Evolutionary conservation across 306 rosid genomes (phyloP).

Genomic region (Quercus suber): DNA sequence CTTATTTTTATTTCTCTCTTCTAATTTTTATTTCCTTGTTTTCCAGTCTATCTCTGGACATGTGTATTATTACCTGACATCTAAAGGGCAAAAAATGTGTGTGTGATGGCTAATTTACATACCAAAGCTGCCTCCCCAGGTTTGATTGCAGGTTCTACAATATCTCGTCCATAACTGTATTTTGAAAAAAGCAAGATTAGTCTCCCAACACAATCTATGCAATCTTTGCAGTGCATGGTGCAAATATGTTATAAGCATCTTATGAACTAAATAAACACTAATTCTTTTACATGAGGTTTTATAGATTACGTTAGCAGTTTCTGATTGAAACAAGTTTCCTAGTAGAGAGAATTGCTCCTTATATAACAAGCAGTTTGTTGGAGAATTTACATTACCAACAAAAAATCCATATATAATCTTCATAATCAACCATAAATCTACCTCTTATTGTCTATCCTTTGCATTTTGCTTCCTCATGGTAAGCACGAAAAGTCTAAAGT

Average conservation of each 20-base stretch:
- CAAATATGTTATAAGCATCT: not conserved
- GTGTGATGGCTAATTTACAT: conserved; percentile 21
- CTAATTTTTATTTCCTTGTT: not conserved
- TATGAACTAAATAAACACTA: not conserved
- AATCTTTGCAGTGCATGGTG: not conserved
- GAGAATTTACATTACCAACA: not conserved
- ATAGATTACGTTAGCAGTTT: not conserved
- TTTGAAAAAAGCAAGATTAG: conserved; percentile 14
- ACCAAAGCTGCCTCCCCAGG: conserved; percentile 88
- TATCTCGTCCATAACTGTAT: conserved; percentile 79
- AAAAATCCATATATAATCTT: not conserved
- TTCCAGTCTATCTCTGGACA: not conserved
- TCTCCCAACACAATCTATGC: conserved; percentile 6
- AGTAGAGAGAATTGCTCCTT: not conserved
- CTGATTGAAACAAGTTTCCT: not conserved
- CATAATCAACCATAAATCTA: not conserved
- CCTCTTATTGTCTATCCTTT: not conserved
- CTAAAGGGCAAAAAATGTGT: not conserved
- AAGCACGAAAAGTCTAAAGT: not conserved
- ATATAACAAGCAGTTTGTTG: not conserved
- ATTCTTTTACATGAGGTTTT: not conserved
- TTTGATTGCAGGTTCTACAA: conserved; percentile 88
- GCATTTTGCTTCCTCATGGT: not conserved
- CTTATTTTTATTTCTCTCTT: not conserved
- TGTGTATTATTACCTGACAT: not conserved